Percentiles rank a stretch among this genome's conserved stretches.
phyloP scores from a whole-genome alignment of 2,329 filamentous ascomycete species.

The Aspergillus persii region DNA sequence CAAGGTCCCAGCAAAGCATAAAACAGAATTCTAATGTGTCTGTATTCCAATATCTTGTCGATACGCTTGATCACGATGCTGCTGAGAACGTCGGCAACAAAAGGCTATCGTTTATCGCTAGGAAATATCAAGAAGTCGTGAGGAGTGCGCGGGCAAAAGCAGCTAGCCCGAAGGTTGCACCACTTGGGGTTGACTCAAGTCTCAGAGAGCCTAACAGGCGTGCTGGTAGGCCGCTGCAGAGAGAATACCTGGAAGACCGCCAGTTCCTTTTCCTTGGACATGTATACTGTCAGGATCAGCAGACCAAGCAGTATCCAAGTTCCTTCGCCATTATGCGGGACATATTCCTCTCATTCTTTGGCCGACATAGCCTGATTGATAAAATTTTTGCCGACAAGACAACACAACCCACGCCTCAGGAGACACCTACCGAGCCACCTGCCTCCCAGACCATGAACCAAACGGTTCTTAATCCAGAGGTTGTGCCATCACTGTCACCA shows the following conservation, averaged over 20 bases:
- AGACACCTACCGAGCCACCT: background rate
- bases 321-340: constrained; percentile 1
- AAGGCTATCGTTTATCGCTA: background rate
- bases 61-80: background rate
- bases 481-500: background rate
- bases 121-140: background rate
- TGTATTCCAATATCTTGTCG: background rate
- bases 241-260: background rate
- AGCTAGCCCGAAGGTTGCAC: background rate
- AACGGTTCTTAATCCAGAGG: background rate
- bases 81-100: background rate
- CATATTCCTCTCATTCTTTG: constrained; percentile 2
- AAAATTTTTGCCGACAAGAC: background rate
- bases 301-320: background rate
- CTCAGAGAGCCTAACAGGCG: background rate
- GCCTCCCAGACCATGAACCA: background rate
- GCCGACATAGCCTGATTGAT: background rate
- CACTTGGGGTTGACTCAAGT: background rate
- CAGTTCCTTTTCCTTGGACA: background rate
- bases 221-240: background rate
- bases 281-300: background rate
- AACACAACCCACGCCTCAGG: background rate
- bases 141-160: background rate
- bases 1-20: background rate
- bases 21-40: background rate